Conservation (phyloP, 768 basidiomycete species). For the Mycena latifolia region DNA sequence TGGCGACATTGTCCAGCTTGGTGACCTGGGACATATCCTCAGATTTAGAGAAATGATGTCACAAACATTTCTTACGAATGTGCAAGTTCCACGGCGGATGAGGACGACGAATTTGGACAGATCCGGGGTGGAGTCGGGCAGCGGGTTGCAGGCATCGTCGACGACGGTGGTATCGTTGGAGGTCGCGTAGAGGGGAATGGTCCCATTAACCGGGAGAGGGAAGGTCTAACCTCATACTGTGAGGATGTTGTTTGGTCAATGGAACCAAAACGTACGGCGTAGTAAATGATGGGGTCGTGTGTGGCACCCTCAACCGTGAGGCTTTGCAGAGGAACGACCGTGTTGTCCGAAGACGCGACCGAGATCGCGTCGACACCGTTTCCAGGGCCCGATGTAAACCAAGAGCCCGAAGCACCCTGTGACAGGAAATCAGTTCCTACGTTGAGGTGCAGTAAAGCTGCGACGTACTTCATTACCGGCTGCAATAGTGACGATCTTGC, state of each 20-base stretch:
- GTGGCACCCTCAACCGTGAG: conserved; percentile 63
- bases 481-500: conserved; percentile 73
- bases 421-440: neutral
- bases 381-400: conserved; percentile 69
- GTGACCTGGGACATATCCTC: conserved; percentile 45
- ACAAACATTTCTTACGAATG: conserved; percentile 53
- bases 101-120: conserved; percentile 66
- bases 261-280: conserved; percentile 38
- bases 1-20: conserved; percentile 56
- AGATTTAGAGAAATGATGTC: neutral
- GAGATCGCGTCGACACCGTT: conserved; percentile 69
- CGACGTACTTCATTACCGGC: conserved; percentile 63
- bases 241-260: neutral
- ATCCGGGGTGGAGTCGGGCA: conserved; percentile 66
- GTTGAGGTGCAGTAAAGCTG: neutral
- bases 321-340: conserved; percentile 68
- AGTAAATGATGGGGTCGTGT: conserved; percentile 68
- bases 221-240: conserved; percentile 39
- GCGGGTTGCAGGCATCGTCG: conserved; percentile 70
- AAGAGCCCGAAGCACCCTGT: conserved; percentile 68
- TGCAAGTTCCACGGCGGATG: conserved; percentile 70
- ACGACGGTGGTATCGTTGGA: conserved; percentile 65
- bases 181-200: conserved; percentile 69
- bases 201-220: conserved; percentile 59
- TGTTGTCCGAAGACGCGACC: conserved; percentile 68